Percentiles rank a stretch among this genome's conserved stretches.
phyloP scores from a whole-genome alignment of 305 asterid genomes.

The Fraxinus floribunda region DNA sequence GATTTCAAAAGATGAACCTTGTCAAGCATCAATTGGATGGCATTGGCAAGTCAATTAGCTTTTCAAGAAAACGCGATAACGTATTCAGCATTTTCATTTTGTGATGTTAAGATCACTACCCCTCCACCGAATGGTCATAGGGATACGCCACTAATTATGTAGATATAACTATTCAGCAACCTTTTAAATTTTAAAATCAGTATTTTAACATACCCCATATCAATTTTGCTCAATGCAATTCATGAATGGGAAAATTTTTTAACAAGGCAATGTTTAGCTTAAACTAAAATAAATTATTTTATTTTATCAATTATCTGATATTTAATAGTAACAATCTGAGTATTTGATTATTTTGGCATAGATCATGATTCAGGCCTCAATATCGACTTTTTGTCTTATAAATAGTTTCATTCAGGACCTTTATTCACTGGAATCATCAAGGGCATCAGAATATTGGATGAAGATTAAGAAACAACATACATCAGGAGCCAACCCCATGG shows the following conservation, averaged over 20 bases:
- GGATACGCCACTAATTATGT: neutral
- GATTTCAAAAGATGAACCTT: neutral
- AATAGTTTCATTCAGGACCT: neutral
- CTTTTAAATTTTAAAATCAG: neutral
- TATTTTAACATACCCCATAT: neutral
- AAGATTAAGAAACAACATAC: conserved; percentile 41
- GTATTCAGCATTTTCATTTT: neutral
- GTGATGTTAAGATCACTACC: neutral
- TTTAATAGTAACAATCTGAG: neutral
- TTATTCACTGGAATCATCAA: conserved; percentile 8
- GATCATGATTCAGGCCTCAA: neutral
- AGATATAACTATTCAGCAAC: neutral
- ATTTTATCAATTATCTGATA: neutral
- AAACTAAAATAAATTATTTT: neutral
- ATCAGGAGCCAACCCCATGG: conserved; percentile 90
- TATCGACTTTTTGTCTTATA: neutral
- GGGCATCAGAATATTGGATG: neutral
- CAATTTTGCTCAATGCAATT: neutral
- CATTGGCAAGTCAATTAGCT: neutral
- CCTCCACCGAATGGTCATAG: neutral
- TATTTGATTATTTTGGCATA: neutral
- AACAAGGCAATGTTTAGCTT: neutral
- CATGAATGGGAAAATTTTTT: neutral
- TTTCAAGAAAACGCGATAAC: neutral
- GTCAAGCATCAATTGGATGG: neutral